Percentiles rank a stretch among this genome's conserved stretches.
Evolutionary conservation across 257 asterid genomes (phyloP).

Genomic region (Oldenlandia corymbosa): DNA sequence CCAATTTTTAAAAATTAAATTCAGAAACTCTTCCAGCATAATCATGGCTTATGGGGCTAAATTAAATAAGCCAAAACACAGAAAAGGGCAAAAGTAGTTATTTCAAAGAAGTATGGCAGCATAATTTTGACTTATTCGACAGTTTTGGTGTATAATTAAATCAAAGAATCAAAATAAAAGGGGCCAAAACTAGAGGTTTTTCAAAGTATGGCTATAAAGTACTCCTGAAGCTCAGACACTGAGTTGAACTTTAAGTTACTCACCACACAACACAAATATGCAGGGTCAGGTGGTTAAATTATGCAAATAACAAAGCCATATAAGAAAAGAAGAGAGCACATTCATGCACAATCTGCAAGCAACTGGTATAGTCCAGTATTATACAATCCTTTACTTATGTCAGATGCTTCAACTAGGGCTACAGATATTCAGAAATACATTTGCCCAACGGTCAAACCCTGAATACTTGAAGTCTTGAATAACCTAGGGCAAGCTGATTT

Average conservation of each 20-base stretch:
- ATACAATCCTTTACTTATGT: background rate
- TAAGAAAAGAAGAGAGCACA: background rate
- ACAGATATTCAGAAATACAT: background rate
- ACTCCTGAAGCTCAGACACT: background rate
- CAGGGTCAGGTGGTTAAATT: background rate
- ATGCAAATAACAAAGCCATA: background rate
- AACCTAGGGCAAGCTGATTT: background rate
- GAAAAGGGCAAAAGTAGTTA: too few species aligned
- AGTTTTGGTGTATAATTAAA: too few species aligned
- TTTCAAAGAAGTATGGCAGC: too few species aligned
- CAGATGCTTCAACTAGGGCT: background rate
- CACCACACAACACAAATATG: background rate
- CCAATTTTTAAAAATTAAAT: background rate
- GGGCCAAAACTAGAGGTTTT: too few species aligned
- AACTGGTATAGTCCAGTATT: background rate
- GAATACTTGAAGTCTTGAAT: background rate
- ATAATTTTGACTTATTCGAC: too few species aligned
- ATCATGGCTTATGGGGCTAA: background rate
- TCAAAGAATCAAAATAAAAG: too few species aligned
- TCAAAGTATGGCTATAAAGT: background rate
- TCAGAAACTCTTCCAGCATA: background rate
- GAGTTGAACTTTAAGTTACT: too few species aligned
- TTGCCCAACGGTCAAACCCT: background rate
- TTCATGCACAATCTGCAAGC: background rate
- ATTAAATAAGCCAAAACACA: background rate